These are phyloP conservation scores for Paraconiothyrium sp. DNA, from an alignment of 2,329 filamentous ascomycete genomes.

Conservation along the genomic window DNA sequence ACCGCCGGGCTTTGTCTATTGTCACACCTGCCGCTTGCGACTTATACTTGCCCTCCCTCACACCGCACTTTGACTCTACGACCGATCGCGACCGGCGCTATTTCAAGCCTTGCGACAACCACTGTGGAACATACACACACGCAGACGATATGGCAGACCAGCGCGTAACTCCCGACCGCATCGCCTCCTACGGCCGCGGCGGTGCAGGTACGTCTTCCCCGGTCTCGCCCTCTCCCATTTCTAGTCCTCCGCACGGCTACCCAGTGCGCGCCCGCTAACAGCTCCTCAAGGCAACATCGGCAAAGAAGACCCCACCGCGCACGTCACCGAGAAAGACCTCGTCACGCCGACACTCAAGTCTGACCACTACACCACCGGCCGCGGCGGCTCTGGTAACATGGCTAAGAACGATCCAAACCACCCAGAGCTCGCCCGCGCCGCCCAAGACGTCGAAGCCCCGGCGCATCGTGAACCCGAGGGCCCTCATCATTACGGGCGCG, in stretches of 20 bases:
- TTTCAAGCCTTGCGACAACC: not conserved
- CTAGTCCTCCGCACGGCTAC: too few relatives aligned
- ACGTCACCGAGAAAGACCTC: constrained; percentile 66
- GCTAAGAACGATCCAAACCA: constrained; percentile 74
- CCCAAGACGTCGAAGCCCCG: constrained; percentile 79
- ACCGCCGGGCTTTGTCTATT: constrained; percentile 5
- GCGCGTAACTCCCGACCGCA: constrained; percentile 33
- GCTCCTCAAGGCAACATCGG: constrained; percentile 58
- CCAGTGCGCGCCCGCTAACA: constrained; percentile 17
- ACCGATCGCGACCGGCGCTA: not conserved
- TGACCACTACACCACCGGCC: constrained; percentile 86
- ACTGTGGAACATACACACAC: constrained; percentile 31
- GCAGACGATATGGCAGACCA: constrained; percentile 24
- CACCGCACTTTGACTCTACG: not conserved
- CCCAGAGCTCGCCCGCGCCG: constrained; percentile 74
- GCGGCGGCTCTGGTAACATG: constrained; percentile 91
- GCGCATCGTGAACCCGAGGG: constrained; percentile 63
- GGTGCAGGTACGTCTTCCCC: constrained; percentile 67
- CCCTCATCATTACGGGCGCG: constrained; percentile 74
- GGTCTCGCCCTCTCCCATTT: not conserved
- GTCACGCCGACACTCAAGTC: constrained; percentile 85
- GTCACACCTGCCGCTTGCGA: constrained; percentile 12
- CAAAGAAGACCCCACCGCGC: constrained; percentile 46
- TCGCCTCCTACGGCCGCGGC: constrained; percentile 75
- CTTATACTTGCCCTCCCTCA: not conserved